These are phyloP conservation scores for Chlorella ohadii DNA, from an alignment of 139 green algal genomes.

Conservation along the genomic window DNA sequence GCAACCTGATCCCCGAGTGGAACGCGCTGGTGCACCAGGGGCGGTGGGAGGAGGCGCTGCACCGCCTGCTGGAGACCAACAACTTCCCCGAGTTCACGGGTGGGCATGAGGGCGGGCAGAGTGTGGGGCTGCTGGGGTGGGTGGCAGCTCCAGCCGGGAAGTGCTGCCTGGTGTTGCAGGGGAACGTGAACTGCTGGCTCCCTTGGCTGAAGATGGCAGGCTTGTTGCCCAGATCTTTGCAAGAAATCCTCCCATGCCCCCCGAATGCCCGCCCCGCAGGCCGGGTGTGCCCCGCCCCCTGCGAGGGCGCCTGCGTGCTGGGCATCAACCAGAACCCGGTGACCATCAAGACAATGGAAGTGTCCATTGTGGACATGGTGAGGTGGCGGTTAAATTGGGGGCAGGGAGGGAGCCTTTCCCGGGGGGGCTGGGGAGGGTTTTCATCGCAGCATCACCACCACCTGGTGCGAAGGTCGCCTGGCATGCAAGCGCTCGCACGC, in stretches of 20 bases:
- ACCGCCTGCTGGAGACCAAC: constrained; percentile 96
- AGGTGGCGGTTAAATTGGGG: neutral
- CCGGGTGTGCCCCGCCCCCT: constrained; percentile 93
- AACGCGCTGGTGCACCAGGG: constrained; percentile 97
- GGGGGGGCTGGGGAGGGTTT: too few relatives aligned
- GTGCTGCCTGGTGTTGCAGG: too few relatives aligned
- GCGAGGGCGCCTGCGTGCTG: constrained; percentile 94
- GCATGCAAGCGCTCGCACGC: too few relatives aligned
- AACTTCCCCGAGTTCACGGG: constrained; percentile 99
- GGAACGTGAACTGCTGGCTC: too few relatives aligned
- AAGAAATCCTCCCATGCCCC: too few relatives aligned
- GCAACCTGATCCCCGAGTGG: constrained; percentile 97
- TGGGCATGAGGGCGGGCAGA: neutral
- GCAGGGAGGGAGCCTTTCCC: neutral
- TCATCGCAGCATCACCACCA: too few relatives aligned
- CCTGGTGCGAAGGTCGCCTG: too few relatives aligned
- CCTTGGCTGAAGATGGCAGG: too few relatives aligned
- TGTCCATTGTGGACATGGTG: constrained; percentile 94
- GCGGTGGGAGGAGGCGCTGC: constrained; percentile 89
- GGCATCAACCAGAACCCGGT: constrained; percentile 98
- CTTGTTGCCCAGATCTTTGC: too few relatives aligned
- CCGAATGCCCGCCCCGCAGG: constrained; percentile 25
- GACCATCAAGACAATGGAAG: constrained; percentile 97
- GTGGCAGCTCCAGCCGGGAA: too few relatives aligned
- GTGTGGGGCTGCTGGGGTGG: neutral